Conservation (phyloP, 2,329 filamentous ascomycete genomes). For the Calonectria fujianensis region DNA sequence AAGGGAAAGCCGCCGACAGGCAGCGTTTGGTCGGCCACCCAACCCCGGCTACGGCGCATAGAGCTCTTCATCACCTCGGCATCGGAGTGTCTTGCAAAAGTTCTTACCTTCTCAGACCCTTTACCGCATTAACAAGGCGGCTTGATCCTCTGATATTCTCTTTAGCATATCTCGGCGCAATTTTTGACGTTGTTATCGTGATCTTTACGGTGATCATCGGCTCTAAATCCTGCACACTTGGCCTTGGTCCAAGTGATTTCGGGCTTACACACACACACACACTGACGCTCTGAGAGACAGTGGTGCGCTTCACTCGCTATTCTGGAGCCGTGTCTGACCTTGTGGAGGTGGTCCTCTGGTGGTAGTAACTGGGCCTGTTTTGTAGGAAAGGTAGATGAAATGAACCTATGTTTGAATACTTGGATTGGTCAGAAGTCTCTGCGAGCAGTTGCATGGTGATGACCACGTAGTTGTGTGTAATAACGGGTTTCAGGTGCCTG, state of each 20-base stretch:
- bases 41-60: constrained; percentile 63
- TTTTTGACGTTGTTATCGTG: constrained; percentile 53
- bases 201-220: constrained; percentile 50
- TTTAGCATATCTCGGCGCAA: constrained; percentile 61
- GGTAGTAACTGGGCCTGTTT: constrained; percentile 46
- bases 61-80: constrained; percentile 29
- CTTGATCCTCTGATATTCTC: constrained; percentile 48
- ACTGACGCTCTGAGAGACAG: constrained; percentile 44
- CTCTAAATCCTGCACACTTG: constrained; percentile 51
- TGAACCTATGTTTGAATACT: constrained; percentile 46
- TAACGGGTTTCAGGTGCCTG: constrained; percentile 11
- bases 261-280: constrained; percentile 31
- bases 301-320: constrained; percentile 45
- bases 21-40: constrained; percentile 70
- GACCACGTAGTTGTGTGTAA: not conserved
- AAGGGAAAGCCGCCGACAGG: constrained; percentile 72
- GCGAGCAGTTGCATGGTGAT: constrained; percentile 21
- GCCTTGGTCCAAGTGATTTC: constrained; percentile 42
- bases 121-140: constrained; percentile 48
- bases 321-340: constrained; percentile 47
- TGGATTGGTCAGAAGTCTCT: not conserved
- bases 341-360: constrained; percentile 46
- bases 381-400: constrained; percentile 53
- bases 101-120: constrained; percentile 39
- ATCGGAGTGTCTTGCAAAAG: constrained; percentile 41